Evolutionary conservation across 176 grass and related monocot genomes (phyloP).

Genomic region (Guadua angustifolia): DNA sequence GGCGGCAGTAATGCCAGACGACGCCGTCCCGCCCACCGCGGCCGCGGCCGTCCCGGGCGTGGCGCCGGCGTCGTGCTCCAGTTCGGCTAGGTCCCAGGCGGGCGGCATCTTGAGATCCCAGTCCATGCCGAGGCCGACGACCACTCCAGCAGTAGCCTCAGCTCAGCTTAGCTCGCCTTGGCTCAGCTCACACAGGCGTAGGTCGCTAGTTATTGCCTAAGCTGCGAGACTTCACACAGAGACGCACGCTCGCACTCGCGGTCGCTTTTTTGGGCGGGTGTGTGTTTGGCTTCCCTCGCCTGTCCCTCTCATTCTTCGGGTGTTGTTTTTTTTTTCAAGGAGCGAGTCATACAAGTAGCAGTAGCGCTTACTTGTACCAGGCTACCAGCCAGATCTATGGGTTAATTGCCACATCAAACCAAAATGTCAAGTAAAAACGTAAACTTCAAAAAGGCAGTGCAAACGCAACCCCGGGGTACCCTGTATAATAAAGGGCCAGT

Average conservation of each 20-base stretch:
- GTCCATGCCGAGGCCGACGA: slow-evolving; percentile 54
- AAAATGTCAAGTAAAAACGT: slow-evolving; percentile 4
- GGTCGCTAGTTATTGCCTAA: slow-evolving; percentile 14
- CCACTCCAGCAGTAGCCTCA: neutral
- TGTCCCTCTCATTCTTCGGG: slow-evolving; percentile 46
- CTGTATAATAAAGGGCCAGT: too few species aligned
- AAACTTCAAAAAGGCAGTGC: neutral
- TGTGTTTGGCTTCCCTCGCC: slow-evolving; percentile 13
- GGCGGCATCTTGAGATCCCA: slow-evolving; percentile 83
- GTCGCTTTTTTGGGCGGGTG: slow-evolving; percentile 24
- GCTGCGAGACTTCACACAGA: neutral
- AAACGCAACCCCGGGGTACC: too few species aligned
- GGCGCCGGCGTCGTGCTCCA: slow-evolving; percentile 26
- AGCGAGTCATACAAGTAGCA: neutral
- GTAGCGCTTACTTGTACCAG: neutral
- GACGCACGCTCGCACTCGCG: neutral
- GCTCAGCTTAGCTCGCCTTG: neutral
- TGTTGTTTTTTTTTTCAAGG: slow-evolving; percentile 12
- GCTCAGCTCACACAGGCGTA: neutral
- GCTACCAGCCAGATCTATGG: slow-evolving; percentile 16
- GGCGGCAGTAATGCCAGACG: slow-evolving; percentile 35
- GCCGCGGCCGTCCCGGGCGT: neutral
- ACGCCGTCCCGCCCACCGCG: neutral
- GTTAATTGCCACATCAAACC: neutral
- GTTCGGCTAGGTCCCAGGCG: slow-evolving; percentile 63